Conservation (phyloP, 352 stramenopile genomes). For the Pythium diclinum region DNA sequence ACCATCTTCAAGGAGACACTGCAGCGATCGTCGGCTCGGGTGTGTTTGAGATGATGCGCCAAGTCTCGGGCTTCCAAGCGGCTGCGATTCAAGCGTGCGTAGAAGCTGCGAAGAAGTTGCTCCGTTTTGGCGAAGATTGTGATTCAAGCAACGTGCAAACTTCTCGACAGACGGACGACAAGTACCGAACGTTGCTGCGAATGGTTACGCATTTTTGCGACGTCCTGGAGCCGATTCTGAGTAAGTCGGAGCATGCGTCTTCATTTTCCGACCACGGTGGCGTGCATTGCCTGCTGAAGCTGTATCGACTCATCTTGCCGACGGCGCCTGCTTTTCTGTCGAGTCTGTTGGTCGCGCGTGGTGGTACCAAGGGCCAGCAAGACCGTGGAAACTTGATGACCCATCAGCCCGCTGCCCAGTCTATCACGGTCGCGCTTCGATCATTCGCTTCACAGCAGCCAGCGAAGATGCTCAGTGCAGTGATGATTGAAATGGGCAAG, state of each 20-base stretch:
- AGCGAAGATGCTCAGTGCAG: slow-evolving; percentile 61
- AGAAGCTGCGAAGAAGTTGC: slow-evolving; percentile 88
- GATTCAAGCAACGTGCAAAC: not conserved
- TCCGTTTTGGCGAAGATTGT: slow-evolving; percentile 60
- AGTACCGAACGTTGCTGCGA: slow-evolving; percentile 44
- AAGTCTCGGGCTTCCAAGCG: slow-evolving; percentile 88
- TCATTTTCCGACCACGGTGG: slow-evolving; percentile 91
- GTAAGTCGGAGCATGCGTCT: slow-evolving; percentile 91
- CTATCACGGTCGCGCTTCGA: slow-evolving; percentile 86
- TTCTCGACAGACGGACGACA: slow-evolving; percentile 1
- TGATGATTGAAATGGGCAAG: slow-evolving; percentile 59
- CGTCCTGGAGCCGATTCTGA: slow-evolving; percentile 93
- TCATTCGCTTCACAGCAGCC: slow-evolving; percentile 89
- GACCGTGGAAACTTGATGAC: slow-evolving; percentile 28
- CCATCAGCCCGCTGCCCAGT: slow-evolving; percentile 89
- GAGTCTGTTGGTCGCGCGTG: slow-evolving; percentile 31
- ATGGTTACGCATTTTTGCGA: slow-evolving; percentile 87
- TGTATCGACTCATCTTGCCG: slow-evolving; percentile 90
- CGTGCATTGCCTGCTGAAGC: slow-evolving; percentile 81
- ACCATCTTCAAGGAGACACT: slow-evolving; percentile 93
- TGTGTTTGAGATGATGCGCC: slow-evolving; percentile 96
- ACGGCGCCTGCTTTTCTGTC: slow-evolving; percentile 77
- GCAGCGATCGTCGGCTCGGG: slow-evolving; percentile 91
- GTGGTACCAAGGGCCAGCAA: slow-evolving; percentile 1
- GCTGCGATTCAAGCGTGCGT: slow-evolving; percentile 87